Evolutionary conservation across 345 rosid species (phyloP).

Genomic region (Hibiscus mutabilis): DNA sequence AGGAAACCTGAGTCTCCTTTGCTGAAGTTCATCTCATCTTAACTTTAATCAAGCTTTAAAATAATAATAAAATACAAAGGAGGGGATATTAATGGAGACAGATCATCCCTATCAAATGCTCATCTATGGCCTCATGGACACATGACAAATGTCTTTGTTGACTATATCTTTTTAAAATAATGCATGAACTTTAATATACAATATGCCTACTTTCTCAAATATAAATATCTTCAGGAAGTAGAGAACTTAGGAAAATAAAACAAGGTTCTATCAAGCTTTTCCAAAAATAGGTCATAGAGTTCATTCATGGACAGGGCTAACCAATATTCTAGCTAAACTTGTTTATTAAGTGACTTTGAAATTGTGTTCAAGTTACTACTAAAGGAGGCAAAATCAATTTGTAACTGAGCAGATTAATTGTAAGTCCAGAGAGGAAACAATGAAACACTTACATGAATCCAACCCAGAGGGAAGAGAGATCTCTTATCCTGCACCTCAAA

Average conservation of each 20-base stretch:
- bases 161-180: background rate
- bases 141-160: background rate
- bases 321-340: background rate
- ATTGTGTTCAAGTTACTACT: background rate
- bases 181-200: background rate
- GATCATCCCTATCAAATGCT: background rate
- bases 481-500: conserved; percentile 93
- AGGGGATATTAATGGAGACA: background rate
- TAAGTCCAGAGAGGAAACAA: background rate
- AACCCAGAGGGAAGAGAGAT: conserved; percentile 93
- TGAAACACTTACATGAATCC: conserved; percentile 86
- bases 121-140: background rate
- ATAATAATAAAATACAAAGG: background rate
- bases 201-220: background rate
- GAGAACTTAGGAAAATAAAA: background rate
- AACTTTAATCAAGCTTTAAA: background rate
- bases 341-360: background rate
- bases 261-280: background rate
- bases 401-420: background rate
- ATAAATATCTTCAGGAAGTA: background rate
- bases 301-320: background rate
- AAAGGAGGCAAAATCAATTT: background rate
- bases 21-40: background rate
- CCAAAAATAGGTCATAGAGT: background rate
- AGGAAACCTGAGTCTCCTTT: background rate